Base-by-base conservation (phyloP, 2,329 filamentous ascomycete genomes). In the Talaromyces sp. region DNA sequence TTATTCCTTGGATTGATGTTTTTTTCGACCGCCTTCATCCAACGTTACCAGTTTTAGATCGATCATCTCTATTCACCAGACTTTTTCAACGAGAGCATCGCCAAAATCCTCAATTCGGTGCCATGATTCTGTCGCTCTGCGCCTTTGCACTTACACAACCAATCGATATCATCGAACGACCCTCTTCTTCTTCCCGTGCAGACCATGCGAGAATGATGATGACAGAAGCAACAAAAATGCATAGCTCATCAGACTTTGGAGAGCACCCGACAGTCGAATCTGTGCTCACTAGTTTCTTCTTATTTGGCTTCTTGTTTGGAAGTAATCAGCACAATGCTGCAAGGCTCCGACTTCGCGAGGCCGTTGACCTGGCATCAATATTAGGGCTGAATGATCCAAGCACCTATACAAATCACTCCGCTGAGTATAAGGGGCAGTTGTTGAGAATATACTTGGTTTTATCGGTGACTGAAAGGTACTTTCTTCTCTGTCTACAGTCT, bases 301-400 rank as follows among this genome's bases (percentile, higher is more conserved):
- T 93, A 27, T 93, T 91, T 70, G 89, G 85, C 37, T 90, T 87
- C 72, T 85, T 89, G 72, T 89, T 90, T 71, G 87, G 85, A 19
- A 82, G 90, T 59, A 90, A 92, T 67, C 83, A 90, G 75, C 89
- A 92, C 74, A 89, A 91, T 70, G 88, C 88, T 71, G 90, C 90
- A 1, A 93, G 90, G 89, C 91, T 88, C 72, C 87, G 91, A 72
- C 80, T 94, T 19, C 86, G 91, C 27, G 91, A 94, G 76, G 90
- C 90, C 7, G 65, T 77, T 6, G 79, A 81, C 60, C 74, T 81
- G 37, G 79, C 78, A 0, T 74, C 77, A 5, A 77, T 77, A 1
- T 60, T 81, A 13, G 75, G 77, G 0, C 67, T 81, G 54, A 79
- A 81, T 66, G 70, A 79, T 37, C 77, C 78, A 1, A 70, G 71